phyloP scores from a whole-genome alignment of 352 stramenopile genomes.

The Elongisporangium prolatum region DNA sequence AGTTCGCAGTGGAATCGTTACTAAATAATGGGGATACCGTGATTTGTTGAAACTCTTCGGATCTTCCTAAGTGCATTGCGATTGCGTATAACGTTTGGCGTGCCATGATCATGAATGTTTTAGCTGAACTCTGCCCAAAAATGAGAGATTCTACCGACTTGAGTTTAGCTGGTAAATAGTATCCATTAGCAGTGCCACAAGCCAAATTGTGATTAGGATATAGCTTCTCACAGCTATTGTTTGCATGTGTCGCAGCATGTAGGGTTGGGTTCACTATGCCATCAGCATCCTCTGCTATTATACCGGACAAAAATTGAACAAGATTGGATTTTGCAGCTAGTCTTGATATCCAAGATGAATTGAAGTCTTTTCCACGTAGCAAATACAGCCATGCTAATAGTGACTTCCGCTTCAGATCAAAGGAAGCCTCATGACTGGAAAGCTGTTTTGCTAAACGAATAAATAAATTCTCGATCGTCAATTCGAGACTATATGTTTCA shows the following conservation, averaged over 20 bases:
- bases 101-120: conserved; percentile 22
- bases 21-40: conserved; percentile 9
- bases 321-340: conserved; percentile 27
- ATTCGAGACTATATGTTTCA: background rate
- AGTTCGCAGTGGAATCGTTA: background rate
- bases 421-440: conserved; percentile 27
- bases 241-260: background rate
- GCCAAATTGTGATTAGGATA: background rate
- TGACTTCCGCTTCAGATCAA: conserved; percentile 36
- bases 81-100: conserved; percentile 31
- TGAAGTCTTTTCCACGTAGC: background rate
- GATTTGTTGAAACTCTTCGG: conserved; percentile 14
- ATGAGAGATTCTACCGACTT: conserved; percentile 13
- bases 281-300: conserved; percentile 22
- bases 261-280: conserved; percentile 10
- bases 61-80: conserved; percentile 23
- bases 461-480: conserved; percentile 52
- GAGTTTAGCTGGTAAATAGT: conserved; percentile 9
- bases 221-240: background rate
- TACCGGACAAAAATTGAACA: conserved; percentile 16
- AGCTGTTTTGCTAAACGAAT: conserved; percentile 36
- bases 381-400: conserved; percentile 28
- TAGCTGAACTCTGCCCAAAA: conserved; percentile 13
- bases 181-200: background rate
- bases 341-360: background rate